Base-by-base conservation (phyloP, 352 stramenopile genomes). In the Hyaloperonospora brassicae region DNA sequence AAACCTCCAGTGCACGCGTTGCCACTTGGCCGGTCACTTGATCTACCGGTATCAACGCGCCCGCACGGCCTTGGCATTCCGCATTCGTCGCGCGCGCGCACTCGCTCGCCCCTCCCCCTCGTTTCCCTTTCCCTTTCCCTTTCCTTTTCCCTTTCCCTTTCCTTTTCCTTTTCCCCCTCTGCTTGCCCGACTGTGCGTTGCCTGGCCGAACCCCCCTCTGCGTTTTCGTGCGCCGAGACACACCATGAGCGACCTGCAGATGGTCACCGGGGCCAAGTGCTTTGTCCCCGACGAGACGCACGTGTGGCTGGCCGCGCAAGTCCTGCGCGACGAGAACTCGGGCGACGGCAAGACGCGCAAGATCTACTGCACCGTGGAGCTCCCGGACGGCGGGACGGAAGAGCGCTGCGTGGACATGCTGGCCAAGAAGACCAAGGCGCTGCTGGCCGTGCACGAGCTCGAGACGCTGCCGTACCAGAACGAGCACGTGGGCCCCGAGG, bases 401-500 rank as follows among this genome's bases (percentile, higher is more conserved):
- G 80, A 89, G 46, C 79, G 80, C 42, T 70, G 78, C 23, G 64
- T 93, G 25, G 77, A 93, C 54, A 70, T 91, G 45, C 64, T 79
- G 48, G 66, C 72, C 50, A 88, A 89, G 56, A 73, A 84, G 59
- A 86, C 70, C 42, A 84, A 85, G 64, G 64, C 73, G 51, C 58
- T 93, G 24, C 61, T 91, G 52, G 75, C 62, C n/a, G 73, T 77
- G 36, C 74, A 88, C 42, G 72, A 86, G 52, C 76, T 91, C 34
- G 76, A 89, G 47, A 78, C 80, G 52, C 72, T 93, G 21, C 83
- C 83, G 5, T 93, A 89, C 64, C 83, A 93, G 67, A 93, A 93
- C 52, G 83, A 91, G 50, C 77, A 77, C 55, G 36, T 84, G 13
- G 74, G 76, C 9, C 54, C 66, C 5, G 62, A 76, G 23, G 83